Conservation (phyloP, 768 basidiomycete species). For the Harrya chromipes region DNA sequence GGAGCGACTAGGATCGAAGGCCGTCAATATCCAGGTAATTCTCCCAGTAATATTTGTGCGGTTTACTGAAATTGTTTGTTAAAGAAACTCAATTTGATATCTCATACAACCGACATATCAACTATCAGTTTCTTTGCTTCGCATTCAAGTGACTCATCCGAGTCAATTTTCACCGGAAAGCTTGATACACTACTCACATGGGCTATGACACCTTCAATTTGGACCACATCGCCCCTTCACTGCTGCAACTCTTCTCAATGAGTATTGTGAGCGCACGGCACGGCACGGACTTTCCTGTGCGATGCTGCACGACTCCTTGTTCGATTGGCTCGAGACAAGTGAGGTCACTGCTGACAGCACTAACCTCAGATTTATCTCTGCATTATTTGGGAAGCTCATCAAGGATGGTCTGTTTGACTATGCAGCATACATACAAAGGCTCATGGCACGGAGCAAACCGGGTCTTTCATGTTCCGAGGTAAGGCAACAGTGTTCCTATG, state of each 20-base stretch:
- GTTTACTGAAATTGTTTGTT: background rate
- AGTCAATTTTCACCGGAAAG: conserved; percentile 54
- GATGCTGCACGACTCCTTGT: conserved; percentile 71
- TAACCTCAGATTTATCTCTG: conserved; percentile 58
- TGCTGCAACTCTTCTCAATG: conserved; percentile 62
- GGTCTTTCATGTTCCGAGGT: conserved; percentile 58
- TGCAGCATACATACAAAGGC: conserved; percentile 67
- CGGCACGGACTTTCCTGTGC: conserved; percentile 58
- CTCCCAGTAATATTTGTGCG: background rate
- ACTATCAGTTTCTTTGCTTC: conserved; percentile 57
- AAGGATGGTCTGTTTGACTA: conserved; percentile 73
- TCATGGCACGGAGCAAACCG: conserved; percentile 75
- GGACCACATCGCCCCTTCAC: conserved; percentile 80
- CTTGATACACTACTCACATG: conserved; percentile 75
- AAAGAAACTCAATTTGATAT: conserved; percentile 77
- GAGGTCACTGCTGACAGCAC: conserved; percentile 54
- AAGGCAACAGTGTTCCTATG: conserved; percentile 7
- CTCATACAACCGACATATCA: conserved; percentile 57
- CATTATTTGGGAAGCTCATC: conserved; percentile 70
- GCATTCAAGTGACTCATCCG: conserved; percentile 32
- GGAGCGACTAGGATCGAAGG: conserved; percentile 59
- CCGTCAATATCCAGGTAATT: conserved; percentile 47
- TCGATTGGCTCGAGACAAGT: conserved; percentile 76
- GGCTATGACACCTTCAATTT: conserved; percentile 80
- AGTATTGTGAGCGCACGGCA: conserved; percentile 63